Conservation (phyloP, 2,329 filamentous ascomycete species). For the Drechslerella dactyloides region DNA sequence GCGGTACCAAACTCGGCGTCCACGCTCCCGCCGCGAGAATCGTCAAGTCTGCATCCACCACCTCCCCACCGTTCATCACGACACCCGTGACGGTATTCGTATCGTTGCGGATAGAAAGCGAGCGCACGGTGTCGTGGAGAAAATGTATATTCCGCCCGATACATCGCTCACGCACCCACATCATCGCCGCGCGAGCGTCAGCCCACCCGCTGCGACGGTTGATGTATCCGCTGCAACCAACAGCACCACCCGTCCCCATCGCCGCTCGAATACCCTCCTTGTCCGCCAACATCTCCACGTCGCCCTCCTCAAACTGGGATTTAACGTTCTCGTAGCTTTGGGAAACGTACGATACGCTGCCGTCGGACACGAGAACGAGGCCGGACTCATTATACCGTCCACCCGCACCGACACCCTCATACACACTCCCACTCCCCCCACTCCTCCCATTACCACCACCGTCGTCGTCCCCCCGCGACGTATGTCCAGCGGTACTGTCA, state of each 20-base stretch:
- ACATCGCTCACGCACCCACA: conserved; percentile 66
- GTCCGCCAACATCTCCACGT: conserved; percentile 60
- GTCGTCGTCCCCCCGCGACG: too few species aligned
- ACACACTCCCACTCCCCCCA: conserved; percentile 53
- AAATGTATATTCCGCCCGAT: conserved; percentile 56
- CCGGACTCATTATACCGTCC: conserved; percentile 75
- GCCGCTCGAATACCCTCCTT: conserved; percentile 60
- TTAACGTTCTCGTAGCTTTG: conserved; percentile 69
- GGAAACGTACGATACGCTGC: conserved; percentile 66
- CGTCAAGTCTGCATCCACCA: conserved; percentile 71
- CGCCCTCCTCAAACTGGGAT: conserved; percentile 62
- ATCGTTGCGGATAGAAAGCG: conserved; percentile 60
- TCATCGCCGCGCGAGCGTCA: conserved; percentile 74
- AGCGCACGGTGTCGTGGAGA: conserved; percentile 63
- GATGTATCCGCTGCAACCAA: conserved; percentile 72
- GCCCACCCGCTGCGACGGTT: conserved; percentile 81
- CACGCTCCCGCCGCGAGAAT: conserved; percentile 87
- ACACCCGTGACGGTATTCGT: conserved; percentile 63
- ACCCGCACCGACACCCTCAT: conserved; percentile 65
- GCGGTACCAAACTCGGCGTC: conserved; percentile 77
- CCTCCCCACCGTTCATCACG: conserved; percentile 62
- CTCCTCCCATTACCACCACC: too few species aligned
- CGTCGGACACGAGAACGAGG: conserved; percentile 66
- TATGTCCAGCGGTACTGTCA: conserved; percentile 55
- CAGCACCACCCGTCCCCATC: conserved; percentile 62